A percentile compares a stretch with the other conserved stretches of the same genome.
These are phyloP conservation scores for Myxozyma kluyveri DNA, from an alignment of 805 yeast genomes.

Conservation along the genomic window DNA sequence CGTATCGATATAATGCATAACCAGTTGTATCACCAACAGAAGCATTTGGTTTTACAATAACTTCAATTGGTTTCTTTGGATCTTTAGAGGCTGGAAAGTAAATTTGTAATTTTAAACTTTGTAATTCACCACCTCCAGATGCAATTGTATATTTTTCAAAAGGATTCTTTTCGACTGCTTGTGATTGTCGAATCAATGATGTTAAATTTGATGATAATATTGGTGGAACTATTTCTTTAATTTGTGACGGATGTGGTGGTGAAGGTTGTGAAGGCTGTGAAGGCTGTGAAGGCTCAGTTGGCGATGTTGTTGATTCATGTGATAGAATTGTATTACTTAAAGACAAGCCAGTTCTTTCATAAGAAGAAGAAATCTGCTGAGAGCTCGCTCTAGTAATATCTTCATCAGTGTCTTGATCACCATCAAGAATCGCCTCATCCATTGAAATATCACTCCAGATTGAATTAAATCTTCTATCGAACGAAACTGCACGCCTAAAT, in stretches of 20 bases:
- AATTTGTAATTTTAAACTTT: conserved; percentile 37
- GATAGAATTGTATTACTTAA: no score
- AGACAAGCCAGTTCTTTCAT: background rate
- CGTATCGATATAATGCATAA: conserved; percentile 43
- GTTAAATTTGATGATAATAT: conserved; percentile 29
- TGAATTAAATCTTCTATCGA: conserved; percentile 11
- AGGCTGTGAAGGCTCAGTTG: background rate
- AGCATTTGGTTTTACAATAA: conserved; percentile 40
- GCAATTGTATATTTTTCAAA: conserved; percentile 39
- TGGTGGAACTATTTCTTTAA: conserved; percentile 2
- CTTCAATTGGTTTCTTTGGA: conserved; percentile 37
- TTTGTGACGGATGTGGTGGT: background rate
- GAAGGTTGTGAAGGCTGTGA: background rate
- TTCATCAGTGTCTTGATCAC: background rate
- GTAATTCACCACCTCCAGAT: conserved; percentile 39
- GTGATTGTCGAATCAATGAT: conserved; percentile 35
- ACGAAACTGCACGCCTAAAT: conserved; percentile 13
- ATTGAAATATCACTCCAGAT: conserved; percentile 23
- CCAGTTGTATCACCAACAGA: conserved; percentile 58
- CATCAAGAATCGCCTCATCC: conserved; percentile 17
- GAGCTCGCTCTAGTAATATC: no score
- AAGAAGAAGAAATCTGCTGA: background rate
- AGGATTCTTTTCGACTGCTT: conserved; percentile 37
- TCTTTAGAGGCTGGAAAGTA: conserved; percentile 37
- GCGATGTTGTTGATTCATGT: no score